These are phyloP conservation scores for Leccinum boreale DNA, from an alignment of 768 basidiomycete genomes.

Conservation along the genomic window DNA sequence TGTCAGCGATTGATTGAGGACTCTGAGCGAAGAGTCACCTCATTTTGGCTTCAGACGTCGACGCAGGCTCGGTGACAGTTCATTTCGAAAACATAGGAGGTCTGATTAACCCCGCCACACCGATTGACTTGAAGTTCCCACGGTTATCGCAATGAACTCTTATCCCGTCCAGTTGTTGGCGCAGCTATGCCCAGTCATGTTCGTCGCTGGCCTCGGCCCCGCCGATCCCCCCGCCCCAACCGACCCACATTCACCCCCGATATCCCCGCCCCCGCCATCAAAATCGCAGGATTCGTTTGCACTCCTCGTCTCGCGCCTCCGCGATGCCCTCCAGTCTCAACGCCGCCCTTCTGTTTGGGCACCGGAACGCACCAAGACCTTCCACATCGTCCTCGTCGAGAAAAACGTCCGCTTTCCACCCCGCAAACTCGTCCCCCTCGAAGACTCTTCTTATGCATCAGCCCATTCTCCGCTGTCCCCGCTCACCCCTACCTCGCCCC, in stretches of 20 bases:
- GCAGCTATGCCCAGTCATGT: conserved; percentile 93
- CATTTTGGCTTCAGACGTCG: too few relatives aligned
- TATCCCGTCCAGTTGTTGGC: conserved; percentile 86
- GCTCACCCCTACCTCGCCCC: conserved; percentile 79
- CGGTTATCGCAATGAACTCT: conserved; percentile 68
- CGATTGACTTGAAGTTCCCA: conserved; percentile 1
- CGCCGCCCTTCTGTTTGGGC: conserved; percentile 29
- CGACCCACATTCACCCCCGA: background rate
- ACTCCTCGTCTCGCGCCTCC: conserved; percentile 56
- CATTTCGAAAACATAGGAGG: too few relatives aligned
- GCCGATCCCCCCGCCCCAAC: background rate
- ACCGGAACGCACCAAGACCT: conserved; percentile 66
- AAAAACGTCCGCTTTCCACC: conserved; percentile 84
- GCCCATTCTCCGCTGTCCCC: conserved; percentile 94
- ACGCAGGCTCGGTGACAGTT: too few relatives aligned
- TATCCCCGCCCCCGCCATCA: conserved; percentile 21
- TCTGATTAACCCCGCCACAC: too few relatives aligned
- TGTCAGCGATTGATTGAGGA: too few relatives aligned
- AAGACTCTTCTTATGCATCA: conserved; percentile 52
- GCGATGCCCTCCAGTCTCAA: conserved; percentile 64
- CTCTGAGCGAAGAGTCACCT: too few relatives aligned
- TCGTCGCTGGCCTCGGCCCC: conserved; percentile 73
- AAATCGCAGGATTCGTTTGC: conserved; percentile 26
- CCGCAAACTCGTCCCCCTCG: conserved; percentile 63
- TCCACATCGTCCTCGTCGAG: conserved; percentile 84